Evolutionary conservation across 495 filamentous ascomycete genomes (phyloP).

Genomic region (Parathielavia hyrcaniae): DNA sequence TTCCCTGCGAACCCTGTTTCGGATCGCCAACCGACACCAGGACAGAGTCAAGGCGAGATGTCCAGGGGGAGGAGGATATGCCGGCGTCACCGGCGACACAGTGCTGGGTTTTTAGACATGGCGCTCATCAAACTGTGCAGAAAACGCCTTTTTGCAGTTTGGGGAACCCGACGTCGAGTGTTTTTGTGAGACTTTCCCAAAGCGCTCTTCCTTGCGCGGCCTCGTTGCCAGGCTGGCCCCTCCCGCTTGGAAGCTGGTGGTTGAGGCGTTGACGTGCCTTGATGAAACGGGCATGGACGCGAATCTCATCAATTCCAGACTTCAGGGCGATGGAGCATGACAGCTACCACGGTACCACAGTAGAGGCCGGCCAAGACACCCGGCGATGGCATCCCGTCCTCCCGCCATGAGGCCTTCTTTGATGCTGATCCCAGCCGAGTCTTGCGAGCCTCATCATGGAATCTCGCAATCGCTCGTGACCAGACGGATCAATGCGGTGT

Average conservation of each 20-base stretch:
- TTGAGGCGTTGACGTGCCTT: conserved; percentile 6
- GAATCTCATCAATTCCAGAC: conserved; percentile 1
- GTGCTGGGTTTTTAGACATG: conserved; percentile 7
- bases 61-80: neutral
- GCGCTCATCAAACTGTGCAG: conserved; percentile 2
- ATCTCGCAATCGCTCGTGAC: conserved; percentile 15
- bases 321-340: conserved; percentile 11
- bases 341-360: neutral
- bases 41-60: conserved; percentile 16
- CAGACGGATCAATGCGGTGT: conserved; percentile 24
- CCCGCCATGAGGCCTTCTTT: conserved; percentile 13
- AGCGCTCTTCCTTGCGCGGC: conserved; percentile 24
- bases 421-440: conserved; percentile 22
- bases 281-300: conserved; percentile 9
- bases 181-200: conserved; percentile 24
- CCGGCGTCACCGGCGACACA: conserved; percentile 13
- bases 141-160: conserved; percentile 15
- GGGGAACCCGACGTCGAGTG: conserved; percentile 6
- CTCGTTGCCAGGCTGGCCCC: neutral
- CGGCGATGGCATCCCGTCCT: conserved; percentile 16
- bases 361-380: conserved; percentile 3
- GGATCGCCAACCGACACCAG: conserved; percentile 5
- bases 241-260: conserved; percentile 5
- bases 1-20: conserved; percentile 2
- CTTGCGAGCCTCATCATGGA: conserved; percentile 13